A percentile compares a stretch with the other conserved stretches of the same genome.
These are phyloP conservation scores for Kodamaea plutei DNA, from an alignment of 1,139 yeast species.

Conservation along the genomic window DNA sequence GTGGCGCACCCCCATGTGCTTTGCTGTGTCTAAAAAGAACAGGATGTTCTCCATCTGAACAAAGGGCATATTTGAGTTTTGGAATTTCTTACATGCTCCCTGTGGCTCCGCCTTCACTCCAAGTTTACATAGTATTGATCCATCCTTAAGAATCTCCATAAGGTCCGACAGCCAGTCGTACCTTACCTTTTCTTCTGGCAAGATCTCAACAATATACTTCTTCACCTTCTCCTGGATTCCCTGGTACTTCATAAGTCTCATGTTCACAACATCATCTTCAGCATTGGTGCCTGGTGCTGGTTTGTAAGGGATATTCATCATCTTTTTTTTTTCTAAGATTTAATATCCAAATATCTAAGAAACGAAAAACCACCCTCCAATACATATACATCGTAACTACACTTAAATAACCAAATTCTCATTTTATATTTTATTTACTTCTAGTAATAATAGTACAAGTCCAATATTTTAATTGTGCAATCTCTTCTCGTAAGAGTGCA, in stretches of 20 bases:
- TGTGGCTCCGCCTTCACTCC: slow-evolving; percentile 30
- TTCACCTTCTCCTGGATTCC: slow-evolving; percentile 45
- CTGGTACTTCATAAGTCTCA: slow-evolving; percentile 48
- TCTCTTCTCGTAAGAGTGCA: slow-evolving; percentile 96
- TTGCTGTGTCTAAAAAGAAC: slow-evolving; percentile 59
- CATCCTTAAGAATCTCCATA: slow-evolving; percentile 58
- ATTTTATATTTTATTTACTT: neutral
- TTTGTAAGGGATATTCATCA: neutral
- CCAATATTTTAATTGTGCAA: slow-evolving; percentile 91
- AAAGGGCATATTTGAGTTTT: slow-evolving; percentile 74
- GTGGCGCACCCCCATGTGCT: slow-evolving; percentile 66
- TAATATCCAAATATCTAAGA: no score
- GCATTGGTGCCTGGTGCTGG: slow-evolving; percentile 40
- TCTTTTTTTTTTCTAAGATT: neutral
- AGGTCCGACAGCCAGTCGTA: slow-evolving; percentile 26
- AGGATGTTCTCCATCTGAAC: slow-evolving; percentile 88
- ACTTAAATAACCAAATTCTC: neutral
- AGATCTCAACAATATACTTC: slow-evolving; percentile 30
- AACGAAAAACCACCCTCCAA: no score
- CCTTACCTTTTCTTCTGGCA: slow-evolving; percentile 10
- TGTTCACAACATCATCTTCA: slow-evolving; percentile 51
- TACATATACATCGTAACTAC: no score
- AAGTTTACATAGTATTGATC: slow-evolving; percentile 56
- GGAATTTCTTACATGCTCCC: slow-evolving; percentile 40
- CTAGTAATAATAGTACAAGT: no score